Evolutionary conservation across 129 eudicot genomes (phyloP).

Genomic region (Ambrosia trifida): DNA sequence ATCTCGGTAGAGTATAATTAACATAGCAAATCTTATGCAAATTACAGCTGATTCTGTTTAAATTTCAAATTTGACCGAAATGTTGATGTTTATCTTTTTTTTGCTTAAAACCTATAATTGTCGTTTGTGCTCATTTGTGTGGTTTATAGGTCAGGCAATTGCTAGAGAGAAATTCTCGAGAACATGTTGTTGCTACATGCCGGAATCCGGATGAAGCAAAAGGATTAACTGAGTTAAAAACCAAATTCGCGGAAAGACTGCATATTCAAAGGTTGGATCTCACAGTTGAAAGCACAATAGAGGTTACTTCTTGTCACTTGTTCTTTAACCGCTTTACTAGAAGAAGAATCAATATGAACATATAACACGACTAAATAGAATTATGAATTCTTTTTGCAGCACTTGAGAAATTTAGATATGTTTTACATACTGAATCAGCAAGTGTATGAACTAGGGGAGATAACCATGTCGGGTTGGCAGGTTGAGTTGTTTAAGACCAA

Average conservation of each 20-base stretch:
- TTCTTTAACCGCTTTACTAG: slow-evolving; percentile 10
- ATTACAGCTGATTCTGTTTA: neutral
- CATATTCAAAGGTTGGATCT: slow-evolving; percentile 76
- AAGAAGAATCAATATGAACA: slow-evolving; percentile 1
- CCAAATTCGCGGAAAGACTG: slow-evolving; percentile 62
- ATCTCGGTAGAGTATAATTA: neutral
- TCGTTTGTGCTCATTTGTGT: slow-evolving; percentile 4
- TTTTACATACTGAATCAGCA: neutral
- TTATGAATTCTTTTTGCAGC: neutral
- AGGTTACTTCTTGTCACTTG: slow-evolving; percentile 50
- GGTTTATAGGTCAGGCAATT: slow-evolving; percentile 73
- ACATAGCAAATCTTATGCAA: neutral
- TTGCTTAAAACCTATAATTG: neutral
- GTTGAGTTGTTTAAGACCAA: too few species aligned
- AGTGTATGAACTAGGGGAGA: neutral
- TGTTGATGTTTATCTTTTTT: neutral
- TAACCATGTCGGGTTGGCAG: too few species aligned
- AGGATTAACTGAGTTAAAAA: slow-evolving; percentile 69
- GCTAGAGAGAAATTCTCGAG: slow-evolving; percentile 57
- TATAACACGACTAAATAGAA: neutral
- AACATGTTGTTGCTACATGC: slow-evolving; percentile 83
- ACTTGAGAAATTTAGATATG: neutral
- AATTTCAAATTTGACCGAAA: neutral
- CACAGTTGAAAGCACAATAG: slow-evolving; percentile 77
- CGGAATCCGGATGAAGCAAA: slow-evolving; percentile 70